Conservation (phyloP, 345 rosid genomes). For the Eucalyptus polyanthemos region DNA sequence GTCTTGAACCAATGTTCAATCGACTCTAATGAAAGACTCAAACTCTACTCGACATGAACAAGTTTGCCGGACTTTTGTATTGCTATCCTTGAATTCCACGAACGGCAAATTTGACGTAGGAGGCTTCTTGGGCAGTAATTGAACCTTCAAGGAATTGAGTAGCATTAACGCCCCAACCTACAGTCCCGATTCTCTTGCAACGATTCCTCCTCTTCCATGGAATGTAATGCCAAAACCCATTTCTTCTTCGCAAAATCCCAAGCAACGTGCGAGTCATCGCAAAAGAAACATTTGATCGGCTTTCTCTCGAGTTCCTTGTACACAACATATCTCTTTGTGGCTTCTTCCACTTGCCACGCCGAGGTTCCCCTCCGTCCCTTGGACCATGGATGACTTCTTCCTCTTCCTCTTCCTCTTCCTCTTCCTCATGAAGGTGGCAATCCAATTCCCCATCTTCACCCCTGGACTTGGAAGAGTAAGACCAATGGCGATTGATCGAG, state of each 20-base stretch:
- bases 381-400: not conserved
- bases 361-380: too few species aligned
- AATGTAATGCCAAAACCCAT: too few species aligned
- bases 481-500: fast-evolving
- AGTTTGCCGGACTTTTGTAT: not conserved
- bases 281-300: too few species aligned
- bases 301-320: too few species aligned
- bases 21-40: fast-evolving
- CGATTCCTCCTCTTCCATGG: not conserved
- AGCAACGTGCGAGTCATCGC: fast-evolving
- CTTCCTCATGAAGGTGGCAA: not conserved
- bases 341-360: too few species aligned
- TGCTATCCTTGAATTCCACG: not conserved
- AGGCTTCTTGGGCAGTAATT: not conserved
- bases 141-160: not conserved
- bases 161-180: not conserved
- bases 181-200: not conserved
- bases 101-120: not conserved
- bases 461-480: not conserved
- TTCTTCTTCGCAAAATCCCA: too few species aligned
- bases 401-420: not conserved
- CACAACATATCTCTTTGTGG: too few species aligned
- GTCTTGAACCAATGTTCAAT: not conserved
- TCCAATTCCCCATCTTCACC: not conserved
- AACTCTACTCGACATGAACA: not conserved